Base-by-base conservation (phyloP, 1,139 yeast species). In the Hansenula lynferdii region DNA sequence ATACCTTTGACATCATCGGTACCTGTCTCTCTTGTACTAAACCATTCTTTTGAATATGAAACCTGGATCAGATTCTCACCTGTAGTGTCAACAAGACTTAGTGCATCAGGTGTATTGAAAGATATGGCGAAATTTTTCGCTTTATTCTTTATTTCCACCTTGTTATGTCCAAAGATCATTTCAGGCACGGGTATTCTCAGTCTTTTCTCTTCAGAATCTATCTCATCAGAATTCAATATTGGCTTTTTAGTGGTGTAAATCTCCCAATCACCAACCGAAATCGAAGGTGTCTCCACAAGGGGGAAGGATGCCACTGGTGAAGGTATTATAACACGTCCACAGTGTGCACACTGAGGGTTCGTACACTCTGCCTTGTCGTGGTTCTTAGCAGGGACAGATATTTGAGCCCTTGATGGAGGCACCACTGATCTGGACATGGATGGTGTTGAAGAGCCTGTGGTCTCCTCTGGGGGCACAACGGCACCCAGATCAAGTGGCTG, bases 161-260 rank as follows among this genome's bases (percentile, higher is more conserved):
- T 62, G 57, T 85, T 90, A 49, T 85, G 80, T n/a, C 97, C 97
- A 64, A 92, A 92, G 14, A 92, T 89, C 98, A 92, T 92, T 57
- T 92, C 99, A 0, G 99, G 99, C 38, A 92, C 64, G 0, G 97
- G 96, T 49, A 92, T 77, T 10, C 79, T 78, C 42, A 83, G 71
- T 40, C 73, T 60, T 8, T 72, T 76, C 8, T 47, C 52, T 42
- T 78, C 83, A 10, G 64, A 64, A 43, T 89, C 97, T 42, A 92
- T 73, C 56, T 89, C 96, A 4, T 64, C 67, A 1, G 92, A 70
- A 47, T 75, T 81, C 43, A 87, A 64, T 33, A 92, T 92, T 0
- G 98, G 95, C 39, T 75, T 75, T 56, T 87, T 80, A 35, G 70
- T 65, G 0, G 96, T 82, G 47, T 70, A 74, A 9, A 92, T 75